phyloP scores from a whole-genome alignment of 1,284 basidiomycete species.

The Hemileccinum hortonii region DNA sequence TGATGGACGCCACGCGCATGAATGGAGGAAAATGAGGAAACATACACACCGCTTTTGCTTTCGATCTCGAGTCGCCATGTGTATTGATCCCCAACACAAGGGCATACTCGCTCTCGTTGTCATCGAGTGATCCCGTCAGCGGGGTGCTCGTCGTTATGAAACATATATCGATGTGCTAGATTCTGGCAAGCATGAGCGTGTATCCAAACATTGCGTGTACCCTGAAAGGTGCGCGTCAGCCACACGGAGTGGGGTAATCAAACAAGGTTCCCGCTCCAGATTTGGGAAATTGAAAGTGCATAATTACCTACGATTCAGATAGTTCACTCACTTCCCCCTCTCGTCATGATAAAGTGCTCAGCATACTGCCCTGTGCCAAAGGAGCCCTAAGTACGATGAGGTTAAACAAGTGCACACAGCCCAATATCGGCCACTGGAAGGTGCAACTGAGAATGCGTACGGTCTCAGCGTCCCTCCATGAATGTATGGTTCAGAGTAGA shows the following conservation, averaged over 20 bases:
- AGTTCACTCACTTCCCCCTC: too few relatives aligned
- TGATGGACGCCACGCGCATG: conserved; percentile 47
- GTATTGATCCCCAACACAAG: conserved; percentile 37
- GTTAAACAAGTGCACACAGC: too few relatives aligned
- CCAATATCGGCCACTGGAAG: too few relatives aligned
- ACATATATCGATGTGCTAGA: conserved; percentile 84
- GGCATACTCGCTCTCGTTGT: conserved; percentile 64
- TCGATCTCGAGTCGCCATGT: conserved; percentile 18
- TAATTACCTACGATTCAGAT: too few relatives aligned
- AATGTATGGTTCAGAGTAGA: too few relatives aligned
- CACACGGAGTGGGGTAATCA: not conserved
- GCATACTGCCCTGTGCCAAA: too few relatives aligned
- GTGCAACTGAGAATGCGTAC: too few relatives aligned
- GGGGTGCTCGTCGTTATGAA: conserved; percentile 59
- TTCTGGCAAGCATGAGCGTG: conserved; percentile 83
- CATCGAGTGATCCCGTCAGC: conserved; percentile 32
- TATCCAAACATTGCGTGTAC: conserved; percentile 85
- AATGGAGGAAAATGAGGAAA: conserved; percentile 87
- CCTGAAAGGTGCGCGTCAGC: conserved; percentile 38
- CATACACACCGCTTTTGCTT: conserved; percentile 48
- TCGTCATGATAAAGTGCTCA: too few relatives aligned
- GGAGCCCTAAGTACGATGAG: too few relatives aligned
- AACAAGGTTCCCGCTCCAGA: too few relatives aligned
- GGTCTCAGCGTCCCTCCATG: too few relatives aligned
- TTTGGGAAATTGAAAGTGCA: too few relatives aligned